Percentiles rank a stretch among this genome's conserved stretches.
These are phyloP conservation scores for Stachybotrys echinatus DNA, from an alignment of 2,329 filamentous ascomycete genomes.

Conservation along the genomic window DNA sequence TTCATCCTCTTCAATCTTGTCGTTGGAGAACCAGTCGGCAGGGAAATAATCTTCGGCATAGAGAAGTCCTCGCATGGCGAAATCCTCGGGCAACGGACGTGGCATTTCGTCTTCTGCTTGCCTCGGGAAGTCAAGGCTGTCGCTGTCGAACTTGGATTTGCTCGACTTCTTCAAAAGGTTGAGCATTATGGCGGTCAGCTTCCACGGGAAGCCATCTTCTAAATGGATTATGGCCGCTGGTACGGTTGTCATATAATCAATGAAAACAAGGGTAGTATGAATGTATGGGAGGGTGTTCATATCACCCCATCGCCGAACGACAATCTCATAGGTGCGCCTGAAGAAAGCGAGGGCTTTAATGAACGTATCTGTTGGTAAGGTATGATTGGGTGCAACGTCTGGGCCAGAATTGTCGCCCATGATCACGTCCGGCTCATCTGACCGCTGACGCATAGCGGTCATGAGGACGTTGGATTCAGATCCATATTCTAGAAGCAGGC, in stretches of 20 bases:
- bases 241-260: conserved; percentile 38
- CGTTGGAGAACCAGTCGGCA: conserved; percentile 49
- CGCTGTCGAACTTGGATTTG: conserved; percentile 28
- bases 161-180: conserved; percentile 26
- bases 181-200: conserved; percentile 29
- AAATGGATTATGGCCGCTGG: conserved; percentile 37
- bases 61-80: conserved; percentile 56
- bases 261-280: conserved; percentile 57
- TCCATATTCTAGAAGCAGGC: conserved; percentile 27
- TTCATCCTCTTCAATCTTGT: conserved; percentile 62
- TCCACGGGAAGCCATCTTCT: conserved; percentile 48
- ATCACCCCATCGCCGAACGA: conserved; percentile 49
- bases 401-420: conserved; percentile 9
- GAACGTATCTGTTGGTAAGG: conserved; percentile 14
- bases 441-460: conserved; percentile 26
- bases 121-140: conserved; percentile 39
- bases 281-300: conserved; percentile 56
- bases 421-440: conserved; percentile 17
- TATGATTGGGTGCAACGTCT: background rate
- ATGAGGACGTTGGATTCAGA: conserved; percentile 40
- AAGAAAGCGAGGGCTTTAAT: conserved; percentile 33
- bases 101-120: conserved; percentile 35
- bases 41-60: conserved; percentile 58
- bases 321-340: conserved; percentile 37
- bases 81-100: conserved; percentile 64